A percentile compares a stretch with the other conserved stretches of the same genome.
Evolutionary conservation across 2,329 filamentous ascomycete genomes (phyloP).

Genomic region (Elsinoe batatas): DNA sequence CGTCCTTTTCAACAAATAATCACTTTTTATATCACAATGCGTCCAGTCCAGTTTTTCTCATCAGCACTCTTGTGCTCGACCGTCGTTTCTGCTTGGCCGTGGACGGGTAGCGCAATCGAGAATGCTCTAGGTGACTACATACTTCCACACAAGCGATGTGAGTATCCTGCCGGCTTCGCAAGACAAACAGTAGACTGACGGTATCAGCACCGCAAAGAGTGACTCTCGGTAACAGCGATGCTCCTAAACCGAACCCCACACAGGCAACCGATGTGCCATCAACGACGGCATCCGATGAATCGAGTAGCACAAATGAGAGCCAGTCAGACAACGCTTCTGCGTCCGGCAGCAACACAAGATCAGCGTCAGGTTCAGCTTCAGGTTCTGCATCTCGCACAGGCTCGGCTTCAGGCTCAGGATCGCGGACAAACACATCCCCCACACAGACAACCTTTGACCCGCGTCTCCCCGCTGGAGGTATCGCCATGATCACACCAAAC

Average conservation of each 20-base stretch:
- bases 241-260: constrained; percentile 16
- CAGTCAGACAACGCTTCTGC: constrained; percentile 13
- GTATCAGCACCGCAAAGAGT: constrained; percentile 15
- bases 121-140: constrained; percentile 19
- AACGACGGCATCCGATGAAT: constrained; percentile 12
- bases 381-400: constrained; percentile 13
- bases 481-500: constrained; percentile 52
- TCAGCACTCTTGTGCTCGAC: constrained; percentile 25
- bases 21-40: constrained; percentile 21
- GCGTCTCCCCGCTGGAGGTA: constrained; percentile 47
- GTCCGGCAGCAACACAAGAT: constrained; percentile 13
- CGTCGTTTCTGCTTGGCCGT: constrained; percentile 21
- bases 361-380: constrained; percentile 18
- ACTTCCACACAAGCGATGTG: constrained; percentile 8
- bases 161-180: neutral
- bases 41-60: constrained; percentile 25
- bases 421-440: constrained; percentile 17
- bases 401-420: constrained; percentile 13
- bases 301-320: constrained; percentile 16
- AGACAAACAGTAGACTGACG: constrained; percentile 2
- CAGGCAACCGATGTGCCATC: constrained; percentile 5
- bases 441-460: constrained; percentile 37
- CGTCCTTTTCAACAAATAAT: neutral
- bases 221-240: constrained; percentile 19
- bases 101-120: constrained; percentile 22